Conservation (phyloP, 345 rosid species). For the Arabidopsis arenosa region DNA sequence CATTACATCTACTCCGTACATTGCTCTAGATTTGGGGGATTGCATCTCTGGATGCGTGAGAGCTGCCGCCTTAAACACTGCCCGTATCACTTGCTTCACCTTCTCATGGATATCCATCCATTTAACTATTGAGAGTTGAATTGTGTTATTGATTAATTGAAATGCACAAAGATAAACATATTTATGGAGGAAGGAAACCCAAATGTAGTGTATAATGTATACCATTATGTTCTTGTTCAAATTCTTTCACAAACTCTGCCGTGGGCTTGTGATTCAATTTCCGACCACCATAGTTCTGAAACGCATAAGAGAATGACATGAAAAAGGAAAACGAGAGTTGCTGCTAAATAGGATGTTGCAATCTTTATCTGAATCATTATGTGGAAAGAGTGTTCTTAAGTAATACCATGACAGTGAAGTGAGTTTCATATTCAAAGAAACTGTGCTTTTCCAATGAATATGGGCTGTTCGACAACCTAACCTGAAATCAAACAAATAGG, state of each 20-base stretch:
- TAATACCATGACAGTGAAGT: constrained; percentile 96
- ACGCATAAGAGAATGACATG: constrained; percentile 33
- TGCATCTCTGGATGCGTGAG: constrained; percentile 89
- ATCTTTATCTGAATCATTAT: constrained; percentile 5
- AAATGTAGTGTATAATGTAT: constrained; percentile 16
- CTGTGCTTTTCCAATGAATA: constrained; percentile 82
- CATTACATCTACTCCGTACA: constrained; percentile 95
- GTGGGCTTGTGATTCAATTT: constrained; percentile 80
- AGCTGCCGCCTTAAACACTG: constrained; percentile 87
- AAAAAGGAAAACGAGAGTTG: not conserved
- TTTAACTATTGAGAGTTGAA: constrained; percentile 58
- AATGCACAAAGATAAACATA: constrained; percentile 4
- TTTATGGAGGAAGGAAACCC: constrained; percentile 1
- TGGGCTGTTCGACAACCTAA: constrained; percentile 81
- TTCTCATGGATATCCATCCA: constrained; percentile 81
- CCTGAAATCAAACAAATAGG: constrained; percentile 57
- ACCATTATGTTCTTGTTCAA: constrained; percentile 87
- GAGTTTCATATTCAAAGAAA: constrained; percentile 90
- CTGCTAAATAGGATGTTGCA: constrained; percentile 1
- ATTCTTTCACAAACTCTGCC: constrained; percentile 77
- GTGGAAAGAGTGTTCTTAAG: constrained; percentile 24
- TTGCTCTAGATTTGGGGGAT: constrained; percentile 73
- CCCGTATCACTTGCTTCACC: constrained; percentile 62
- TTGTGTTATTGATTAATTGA: constrained; percentile 11
- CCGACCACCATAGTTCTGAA: constrained; percentile 88